Evolutionary conservation across 1,139 yeast genomes (phyloP), one percentile per base, ranked within the genome.

Genomic region (Sugiyamaella novakii): DNA sequence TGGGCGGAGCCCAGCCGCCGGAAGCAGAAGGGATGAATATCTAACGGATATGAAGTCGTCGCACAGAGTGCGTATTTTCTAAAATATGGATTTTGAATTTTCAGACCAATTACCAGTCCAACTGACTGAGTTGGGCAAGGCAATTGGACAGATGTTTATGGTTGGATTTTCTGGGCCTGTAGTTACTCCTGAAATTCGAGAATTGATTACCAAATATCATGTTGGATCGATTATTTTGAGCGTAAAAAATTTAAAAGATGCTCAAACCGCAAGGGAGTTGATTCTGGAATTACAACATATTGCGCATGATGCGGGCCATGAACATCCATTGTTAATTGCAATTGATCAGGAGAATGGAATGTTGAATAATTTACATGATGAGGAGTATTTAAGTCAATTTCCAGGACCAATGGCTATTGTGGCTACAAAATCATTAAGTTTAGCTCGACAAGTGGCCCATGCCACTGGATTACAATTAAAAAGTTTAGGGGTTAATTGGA

Each of bases 401-500:
- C 87, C 87, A 0, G 80, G 83, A 2, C 81, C 83, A 14, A 80
- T 81, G 84, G 86, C 83, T 2, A 64, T 81, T 34, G 78, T 81
- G 1, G 84, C 86, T 14, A 75, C 83, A 0, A 77, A 78, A 3
- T 77, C 78, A 49, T 62, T 72, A 10, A 74, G 74, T 8, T 62
- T 80, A 54, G 81, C 80, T 3, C 77, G 76, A 54, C 71, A 79
- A 47, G 77, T 80, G 1, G 77, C 78, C 54, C 74, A 76, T 50
- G 86, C 85, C 0, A 62, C 80, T 15, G 85, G 83, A 0, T 54
- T 64, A 14, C 85, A 81, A 59, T 68, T 81, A 51, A 73, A 71
- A 51, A 67, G 75, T 15, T 73, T 81, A 14, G 87, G 87, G 2
- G 71, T 81, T 47, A 77, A 74, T 66, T 77, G 82, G 56, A 69